A percentile compares a stretch with the other conserved stretches of the same genome.
phyloP scores from a whole-genome alignment of 257 asterid genomes.

The Solanum phureja region DNA sequence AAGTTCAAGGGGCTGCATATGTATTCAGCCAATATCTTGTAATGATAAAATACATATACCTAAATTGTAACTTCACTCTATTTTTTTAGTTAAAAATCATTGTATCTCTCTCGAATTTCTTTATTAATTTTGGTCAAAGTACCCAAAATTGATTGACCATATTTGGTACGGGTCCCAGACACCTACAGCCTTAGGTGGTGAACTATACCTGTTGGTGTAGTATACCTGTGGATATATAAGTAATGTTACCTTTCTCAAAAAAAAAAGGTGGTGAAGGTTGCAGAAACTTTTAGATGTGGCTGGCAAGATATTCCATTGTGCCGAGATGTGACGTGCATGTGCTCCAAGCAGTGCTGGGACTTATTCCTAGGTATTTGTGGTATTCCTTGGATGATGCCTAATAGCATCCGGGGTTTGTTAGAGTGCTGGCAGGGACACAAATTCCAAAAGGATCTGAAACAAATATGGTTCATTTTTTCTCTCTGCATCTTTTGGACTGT shows the following conservation, averaged over 20 bases:
- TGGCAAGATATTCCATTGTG: neutral
- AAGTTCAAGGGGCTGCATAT: neutral
- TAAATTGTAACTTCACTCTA: neutral
- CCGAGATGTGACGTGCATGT: neutral
- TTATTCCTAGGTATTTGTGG: neutral
- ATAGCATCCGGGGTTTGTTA: neutral
- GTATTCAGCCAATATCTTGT: neutral
- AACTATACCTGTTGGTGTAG: too few species aligned
- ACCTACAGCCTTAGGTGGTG: neutral
- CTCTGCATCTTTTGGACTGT: neutral
- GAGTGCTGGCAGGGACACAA: neutral
- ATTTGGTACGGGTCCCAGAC: neutral
- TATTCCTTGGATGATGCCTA: neutral
- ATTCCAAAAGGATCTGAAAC: neutral
- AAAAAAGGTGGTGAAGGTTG: neutral
- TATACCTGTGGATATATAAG: neutral
- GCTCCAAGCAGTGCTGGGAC: neutral
- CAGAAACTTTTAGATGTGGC: neutral
- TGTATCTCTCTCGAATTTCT: neutral
- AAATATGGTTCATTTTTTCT: neutral
- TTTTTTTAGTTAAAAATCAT: neutral
- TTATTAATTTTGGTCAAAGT: neutral
- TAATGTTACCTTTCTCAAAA: neutral
- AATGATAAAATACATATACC: neutral
- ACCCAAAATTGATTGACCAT: neutral